These are phyloP conservation scores for Moesziomyces antarcticus DNA, from an alignment of 1,284 basidiomycete genomes.

Conservation along the genomic window DNA sequence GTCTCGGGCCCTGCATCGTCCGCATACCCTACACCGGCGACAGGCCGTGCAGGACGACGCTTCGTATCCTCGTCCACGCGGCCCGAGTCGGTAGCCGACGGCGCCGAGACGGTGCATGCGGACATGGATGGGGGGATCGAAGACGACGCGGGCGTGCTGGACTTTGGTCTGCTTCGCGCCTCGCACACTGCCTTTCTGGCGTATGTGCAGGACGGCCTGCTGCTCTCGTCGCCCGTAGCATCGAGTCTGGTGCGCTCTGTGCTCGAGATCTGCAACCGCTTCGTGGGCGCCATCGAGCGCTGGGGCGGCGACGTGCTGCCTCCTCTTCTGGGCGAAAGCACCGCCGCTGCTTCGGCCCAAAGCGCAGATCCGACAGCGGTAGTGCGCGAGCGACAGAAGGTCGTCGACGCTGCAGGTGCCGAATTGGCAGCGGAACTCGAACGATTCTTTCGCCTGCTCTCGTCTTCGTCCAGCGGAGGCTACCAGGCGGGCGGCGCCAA, in stretches of 20 bases:
- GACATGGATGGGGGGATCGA: slow-evolving; percentile 46
- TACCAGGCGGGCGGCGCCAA: background rate
- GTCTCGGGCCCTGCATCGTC: slow-evolving; percentile 40
- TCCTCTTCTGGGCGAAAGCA: slow-evolving; percentile 80
- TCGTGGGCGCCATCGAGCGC: slow-evolving; percentile 80
- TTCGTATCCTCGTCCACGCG: slow-evolving; percentile 37
- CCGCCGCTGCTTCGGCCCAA: slow-evolving; percentile 67
- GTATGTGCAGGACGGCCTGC: slow-evolving; percentile 80
- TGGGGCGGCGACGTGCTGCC: slow-evolving; percentile 93
- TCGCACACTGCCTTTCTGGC: slow-evolving; percentile 85
- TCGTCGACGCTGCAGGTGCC: slow-evolving; percentile 80
- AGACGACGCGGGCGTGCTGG: slow-evolving; percentile 64
- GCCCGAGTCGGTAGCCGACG: slow-evolving; percentile 30
- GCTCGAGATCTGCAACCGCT: slow-evolving; percentile 82
- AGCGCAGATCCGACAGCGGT: slow-evolving; percentile 72
- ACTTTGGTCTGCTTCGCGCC: slow-evolving; percentile 83
- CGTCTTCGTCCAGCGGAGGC: slow-evolving; percentile 10
- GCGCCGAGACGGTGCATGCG: slow-evolving; percentile 21
- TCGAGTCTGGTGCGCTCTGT: slow-evolving; percentile 77
- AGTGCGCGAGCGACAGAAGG: slow-evolving; percentile 76
- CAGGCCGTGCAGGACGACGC: slow-evolving; percentile 20
- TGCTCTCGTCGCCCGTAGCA: slow-evolving; percentile 76
- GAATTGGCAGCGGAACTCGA: slow-evolving; percentile 68
- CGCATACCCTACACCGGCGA: slow-evolving; percentile 4
- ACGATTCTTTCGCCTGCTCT: slow-evolving; percentile 42